These are phyloP conservation scores for Trichothecium roseum DNA, from an alignment of 2,329 filamentous ascomycete species.

Conservation along the genomic window DNA sequence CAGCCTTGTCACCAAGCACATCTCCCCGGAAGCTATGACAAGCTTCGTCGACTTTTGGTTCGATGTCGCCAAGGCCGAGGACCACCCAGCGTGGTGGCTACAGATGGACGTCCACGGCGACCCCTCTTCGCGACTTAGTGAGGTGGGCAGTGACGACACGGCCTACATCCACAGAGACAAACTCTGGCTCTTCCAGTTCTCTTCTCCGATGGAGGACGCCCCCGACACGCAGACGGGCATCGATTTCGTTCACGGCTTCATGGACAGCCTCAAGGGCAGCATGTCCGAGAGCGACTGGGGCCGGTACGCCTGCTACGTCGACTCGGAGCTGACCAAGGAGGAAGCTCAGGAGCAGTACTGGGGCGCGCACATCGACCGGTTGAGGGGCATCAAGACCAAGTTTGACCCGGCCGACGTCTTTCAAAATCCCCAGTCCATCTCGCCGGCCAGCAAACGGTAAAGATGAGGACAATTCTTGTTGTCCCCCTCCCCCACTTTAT, in stretches of 20 bases:
- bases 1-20: slow-evolving; percentile 8
- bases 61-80: not conserved
- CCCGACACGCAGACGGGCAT: slow-evolving; percentile 15
- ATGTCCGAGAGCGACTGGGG: slow-evolving; percentile 29
- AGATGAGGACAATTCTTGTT: too few relatives aligned
- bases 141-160: slow-evolving; percentile 13
- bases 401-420: slow-evolving; percentile 30
- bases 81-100: slow-evolving; percentile 4
- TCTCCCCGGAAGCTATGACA: slow-evolving; percentile 5
- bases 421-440: slow-evolving; percentile 7
- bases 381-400: slow-evolving; percentile 26
- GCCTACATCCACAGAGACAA: slow-evolving; percentile 30
- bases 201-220: slow-evolving; percentile 2
- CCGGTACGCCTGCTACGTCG: slow-evolving; percentile 44
- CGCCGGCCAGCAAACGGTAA: too few relatives aligned
- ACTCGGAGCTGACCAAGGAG: slow-evolving; percentile 32
- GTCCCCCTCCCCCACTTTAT: too few relatives aligned
- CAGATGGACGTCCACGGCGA: slow-evolving; percentile 20
- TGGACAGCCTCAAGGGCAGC: slow-evolving; percentile 23
- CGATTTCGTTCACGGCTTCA: slow-evolving; percentile 28
- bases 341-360: slow-evolving; percentile 41
- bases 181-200: slow-evolving; percentile 39
- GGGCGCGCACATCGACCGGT: slow-evolving; percentile 22
- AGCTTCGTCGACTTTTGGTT: slow-evolving; percentile 5
- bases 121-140: slow-evolving; percentile 23